phyloP scores from a whole-genome alignment of 768 basidiomycete species.

The Tulasnella sp. region DNA sequence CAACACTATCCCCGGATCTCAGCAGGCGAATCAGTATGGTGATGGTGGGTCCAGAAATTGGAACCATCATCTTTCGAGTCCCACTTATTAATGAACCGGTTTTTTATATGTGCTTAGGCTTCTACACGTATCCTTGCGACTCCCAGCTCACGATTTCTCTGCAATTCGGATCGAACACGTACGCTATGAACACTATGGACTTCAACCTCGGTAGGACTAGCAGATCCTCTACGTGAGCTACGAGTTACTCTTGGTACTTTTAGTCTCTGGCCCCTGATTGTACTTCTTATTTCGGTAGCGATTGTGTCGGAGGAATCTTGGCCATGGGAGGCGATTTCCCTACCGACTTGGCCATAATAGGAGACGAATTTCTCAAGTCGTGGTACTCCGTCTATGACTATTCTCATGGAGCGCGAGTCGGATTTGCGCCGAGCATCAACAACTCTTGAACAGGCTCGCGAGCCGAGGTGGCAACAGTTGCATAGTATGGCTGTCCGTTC shows the following conservation, averaged over 20 bases:
- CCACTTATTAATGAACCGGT: no score
- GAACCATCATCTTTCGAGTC: not conserved
- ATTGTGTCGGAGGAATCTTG: conserved; percentile 48
- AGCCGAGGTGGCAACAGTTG: no score
- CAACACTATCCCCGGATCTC: conserved; percentile 12
- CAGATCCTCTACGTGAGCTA: conserved; percentile 27
- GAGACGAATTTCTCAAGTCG: conserved; percentile 38
- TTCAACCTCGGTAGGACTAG: conserved; percentile 42
- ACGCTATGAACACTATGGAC: conserved; percentile 37
- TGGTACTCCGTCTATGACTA: conserved; percentile 1
- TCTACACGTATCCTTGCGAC: conserved; percentile 47
- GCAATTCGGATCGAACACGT: conserved; percentile 33
- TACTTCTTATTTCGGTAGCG: conserved; percentile 24
- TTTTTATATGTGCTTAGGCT: conserved; percentile 28
- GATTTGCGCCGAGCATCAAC: conserved; percentile 1
- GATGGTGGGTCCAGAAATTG: conserved; percentile 2
- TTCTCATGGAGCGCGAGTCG: conserved; percentile 8
- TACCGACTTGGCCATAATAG: conserved; percentile 46
- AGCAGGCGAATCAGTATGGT: not conserved
- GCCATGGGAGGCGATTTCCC: conserved; percentile 38
- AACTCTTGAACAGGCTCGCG: not conserved
- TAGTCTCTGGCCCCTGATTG: not conserved
- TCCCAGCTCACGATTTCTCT: conserved; percentile 31
- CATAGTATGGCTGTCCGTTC: no score
- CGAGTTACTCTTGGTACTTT: not conserved